Base-by-base conservation (phyloP, 345 rosid species). In the Eucalyptus regnans region DNA sequence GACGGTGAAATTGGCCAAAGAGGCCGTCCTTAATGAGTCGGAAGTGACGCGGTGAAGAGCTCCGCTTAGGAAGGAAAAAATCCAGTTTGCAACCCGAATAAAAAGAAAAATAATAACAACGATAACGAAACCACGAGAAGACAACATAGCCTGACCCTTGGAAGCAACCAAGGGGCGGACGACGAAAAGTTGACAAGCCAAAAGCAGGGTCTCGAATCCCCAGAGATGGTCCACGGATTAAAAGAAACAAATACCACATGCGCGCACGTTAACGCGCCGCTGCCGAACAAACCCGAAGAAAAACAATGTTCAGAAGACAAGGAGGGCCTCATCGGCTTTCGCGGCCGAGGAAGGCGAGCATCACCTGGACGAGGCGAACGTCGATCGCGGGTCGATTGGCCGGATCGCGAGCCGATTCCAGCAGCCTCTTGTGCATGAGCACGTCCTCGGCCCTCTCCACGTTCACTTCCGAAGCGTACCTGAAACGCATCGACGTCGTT, bases 401-500 rank as follows among this genome's bases (percentile, higher is more conserved):
- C 68, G 95, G 95, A 93, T 93, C 94, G 51, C 90, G 93, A 90
- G 95, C 96, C 91, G 92, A 89, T 80, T 91, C 92, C 86, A 95
- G 92, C 46, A 95, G 89, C 86, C 92, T 92, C 92, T 92, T 94
- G 93, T 98, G 99, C 95, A 92, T 96, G 16, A 98, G 93, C 13
- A 98, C 99, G 91, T 97, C 99, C 91, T 97, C 99, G 9, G 99
- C 99, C 79, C 99, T 94, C 94, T 97, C 99, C 83, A 94, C 99
- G 93, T 96, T 98, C 89, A 98, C 99, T 91, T 98, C 99, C 93
- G 96, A 92, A 33, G 99, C 99, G 89, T 98, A 98, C 91, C 99
- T 98, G 89, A 86, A 88, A 86, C 29, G 50, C 52, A 81, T 51
- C 23, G 83, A 76, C 10, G 27, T 4, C 83, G 29, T 76, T 18